Evolutionary conservation across 108 stramenopile genomes (phyloP).

Genomic region (Epithemia pelagica): DNA sequence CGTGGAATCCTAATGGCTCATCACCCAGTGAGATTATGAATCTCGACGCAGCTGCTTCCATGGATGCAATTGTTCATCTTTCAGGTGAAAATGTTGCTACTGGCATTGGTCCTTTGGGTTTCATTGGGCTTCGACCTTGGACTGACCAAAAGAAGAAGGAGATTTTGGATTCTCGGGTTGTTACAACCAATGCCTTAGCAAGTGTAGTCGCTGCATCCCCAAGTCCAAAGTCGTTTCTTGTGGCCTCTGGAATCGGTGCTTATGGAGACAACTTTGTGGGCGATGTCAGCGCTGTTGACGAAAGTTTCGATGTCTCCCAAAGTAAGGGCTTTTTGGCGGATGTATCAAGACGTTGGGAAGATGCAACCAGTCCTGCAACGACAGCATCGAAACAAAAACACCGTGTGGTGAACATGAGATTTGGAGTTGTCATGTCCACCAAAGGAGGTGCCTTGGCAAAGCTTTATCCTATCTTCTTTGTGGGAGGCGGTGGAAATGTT

Average conservation of each 20-base stretch:
- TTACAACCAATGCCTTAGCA: slow-evolving; percentile 31
- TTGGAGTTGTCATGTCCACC: slow-evolving; percentile 50
- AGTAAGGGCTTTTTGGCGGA: slow-evolving; percentile 42
- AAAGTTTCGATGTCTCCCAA: slow-evolving; percentile 26
- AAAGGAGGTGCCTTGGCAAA: slow-evolving; percentile 59
- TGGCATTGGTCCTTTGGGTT: slow-evolving; percentile 38
- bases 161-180: slow-evolving; percentile 35
- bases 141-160: slow-evolving; percentile 40
- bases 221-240: slow-evolving; percentile 22
- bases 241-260: slow-evolving; percentile 44
- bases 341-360: slow-evolving; percentile 42
- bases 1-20: slow-evolving; percentile 40
- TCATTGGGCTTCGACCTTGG: slow-evolving; percentile 46
- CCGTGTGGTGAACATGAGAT: slow-evolving; percentile 50
- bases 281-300: slow-evolving; percentile 23
- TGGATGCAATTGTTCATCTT: slow-evolving; percentile 46
- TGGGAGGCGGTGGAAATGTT: slow-evolving; percentile 62
- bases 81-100: slow-evolving; percentile 48
- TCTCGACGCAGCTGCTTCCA: slow-evolving; percentile 15
- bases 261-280: slow-evolving; percentile 41
- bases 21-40: slow-evolving; percentile 18
- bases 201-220: slow-evolving; percentile 16
- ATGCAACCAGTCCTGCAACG: slow-evolving; percentile 18
- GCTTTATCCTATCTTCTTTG: slow-evolving; percentile 42
- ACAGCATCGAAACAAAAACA: slow-evolving; percentile 9